A percentile compares a stretch with the other conserved stretches of the same genome.
These are phyloP conservation scores for Fusarium sp. DNA, from an alignment of 2,329 filamentous ascomycete genomes.

Conservation along the genomic window DNA sequence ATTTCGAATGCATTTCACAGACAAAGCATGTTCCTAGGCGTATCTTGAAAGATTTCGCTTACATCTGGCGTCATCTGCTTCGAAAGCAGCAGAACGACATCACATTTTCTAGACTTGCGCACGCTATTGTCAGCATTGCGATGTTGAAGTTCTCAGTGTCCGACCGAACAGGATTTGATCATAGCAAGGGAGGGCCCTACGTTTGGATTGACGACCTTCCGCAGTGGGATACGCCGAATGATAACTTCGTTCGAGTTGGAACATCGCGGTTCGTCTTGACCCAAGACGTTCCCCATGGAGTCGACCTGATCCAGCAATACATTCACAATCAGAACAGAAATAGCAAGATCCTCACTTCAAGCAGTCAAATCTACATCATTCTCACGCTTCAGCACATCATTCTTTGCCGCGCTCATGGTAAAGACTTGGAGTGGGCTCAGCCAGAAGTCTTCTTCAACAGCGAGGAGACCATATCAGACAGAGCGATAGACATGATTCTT, in stretches of 20 bases:
- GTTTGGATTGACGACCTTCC: slow-evolving; percentile 1
- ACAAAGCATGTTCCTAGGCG: neutral
- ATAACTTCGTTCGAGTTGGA: slow-evolving; percentile 1
- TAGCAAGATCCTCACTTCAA: neutral
- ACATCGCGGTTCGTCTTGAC: slow-evolving; percentile 4
- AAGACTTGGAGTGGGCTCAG: slow-evolving; percentile 1
- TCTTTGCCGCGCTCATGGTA: neutral
- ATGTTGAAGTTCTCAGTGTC: neutral
- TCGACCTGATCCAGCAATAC: slow-evolving; percentile 4
- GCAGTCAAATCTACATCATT: neutral
- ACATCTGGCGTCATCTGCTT: slow-evolving; percentile 5
- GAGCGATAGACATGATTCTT: slow-evolving; percentile 6
- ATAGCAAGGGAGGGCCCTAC: neutral
- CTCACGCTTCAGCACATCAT: slow-evolving; percentile 7
- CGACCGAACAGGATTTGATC: slow-evolving; percentile 3
- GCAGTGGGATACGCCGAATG: neutral
- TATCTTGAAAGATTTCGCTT: slow-evolving; percentile 6
- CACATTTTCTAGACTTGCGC: slow-evolving; percentile 3
- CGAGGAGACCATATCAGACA: slow-evolving; percentile 1
- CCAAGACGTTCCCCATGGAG: neutral
- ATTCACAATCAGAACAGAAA: neutral
- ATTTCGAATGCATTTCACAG: neutral
- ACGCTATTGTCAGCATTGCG: slow-evolving; percentile 9
- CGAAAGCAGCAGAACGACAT: slow-evolving; percentile 3
- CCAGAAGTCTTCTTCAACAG: slow-evolving; percentile 12